These are phyloP conservation scores for Eutypa lata DNA, from an alignment of 2,329 filamentous ascomycete species.

Conservation along the genomic window DNA sequence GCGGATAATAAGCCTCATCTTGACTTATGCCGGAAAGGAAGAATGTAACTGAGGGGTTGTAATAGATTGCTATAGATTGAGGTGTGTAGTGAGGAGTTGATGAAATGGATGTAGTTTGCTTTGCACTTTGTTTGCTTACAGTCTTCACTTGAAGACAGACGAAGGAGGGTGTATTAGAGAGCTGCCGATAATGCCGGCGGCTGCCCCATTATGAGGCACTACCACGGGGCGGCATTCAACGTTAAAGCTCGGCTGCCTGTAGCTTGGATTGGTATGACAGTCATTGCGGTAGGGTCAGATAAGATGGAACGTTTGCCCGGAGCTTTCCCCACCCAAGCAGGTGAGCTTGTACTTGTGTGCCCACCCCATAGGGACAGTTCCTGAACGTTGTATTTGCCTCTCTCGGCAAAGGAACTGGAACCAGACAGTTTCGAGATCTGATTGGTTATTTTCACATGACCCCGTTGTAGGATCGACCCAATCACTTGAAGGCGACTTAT, in stretches of 20 bases:
- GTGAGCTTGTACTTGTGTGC: slow-evolving; percentile 14
- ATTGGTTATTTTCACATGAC: neutral
- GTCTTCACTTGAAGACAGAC: slow-evolving; percentile 3
- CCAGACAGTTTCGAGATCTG: neutral
- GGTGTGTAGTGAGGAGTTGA: slow-evolving; percentile 5
- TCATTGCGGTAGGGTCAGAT: slow-evolving; percentile 5
- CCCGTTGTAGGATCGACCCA: neutral
- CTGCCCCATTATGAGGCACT: slow-evolving; percentile 23
- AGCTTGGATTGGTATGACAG: neutral
- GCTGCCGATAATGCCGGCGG: slow-evolving; percentile 14
- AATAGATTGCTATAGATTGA: slow-evolving; percentile 1
- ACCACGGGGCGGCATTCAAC: slow-evolving; percentile 13
- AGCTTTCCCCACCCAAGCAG: slow-evolving; percentile 15
- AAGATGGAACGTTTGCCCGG: slow-evolving; percentile 31
- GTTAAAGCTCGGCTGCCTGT: slow-evolving; percentile 7
- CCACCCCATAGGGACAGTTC: neutral
- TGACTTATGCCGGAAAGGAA: slow-evolving; percentile 24
- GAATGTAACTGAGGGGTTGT: slow-evolving; percentile 11
- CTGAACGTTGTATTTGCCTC: slow-evolving; percentile 1
- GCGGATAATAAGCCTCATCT: slow-evolving; percentile 80
- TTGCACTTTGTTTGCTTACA: neutral
- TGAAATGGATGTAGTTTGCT: slow-evolving; percentile 3
- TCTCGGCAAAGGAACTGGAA: neutral
- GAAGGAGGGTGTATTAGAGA: slow-evolving; percentile 5
- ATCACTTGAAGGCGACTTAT: neutral